phyloP scores from a whole-genome alignment of 164 flowering plant genomes.

The Vitis amurensis region DNA sequence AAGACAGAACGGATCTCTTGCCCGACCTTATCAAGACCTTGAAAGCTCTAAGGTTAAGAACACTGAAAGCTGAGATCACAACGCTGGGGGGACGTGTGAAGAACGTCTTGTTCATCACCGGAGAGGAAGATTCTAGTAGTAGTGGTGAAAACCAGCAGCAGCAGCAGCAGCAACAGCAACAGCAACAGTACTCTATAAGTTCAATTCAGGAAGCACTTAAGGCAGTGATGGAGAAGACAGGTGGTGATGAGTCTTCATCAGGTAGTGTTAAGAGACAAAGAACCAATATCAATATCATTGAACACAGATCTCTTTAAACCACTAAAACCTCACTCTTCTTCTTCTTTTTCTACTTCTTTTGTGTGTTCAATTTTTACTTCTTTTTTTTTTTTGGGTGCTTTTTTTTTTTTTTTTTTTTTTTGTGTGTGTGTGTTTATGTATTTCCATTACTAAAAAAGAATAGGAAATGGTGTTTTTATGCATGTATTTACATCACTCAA shows the following conservation, averaged over 20 bases:
- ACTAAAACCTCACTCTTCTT: neutral
- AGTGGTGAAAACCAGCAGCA: conserved; percentile 12
- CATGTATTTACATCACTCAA: conserved; percentile 5
- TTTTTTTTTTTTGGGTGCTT: conserved; percentile 4
- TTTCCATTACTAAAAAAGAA: conserved; percentile 2
- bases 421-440: conserved; percentile 15
- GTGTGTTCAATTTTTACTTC: neutral
- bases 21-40: conserved; percentile 86
- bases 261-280: conserved; percentile 76
- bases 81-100: conserved; percentile 87
- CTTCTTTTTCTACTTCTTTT: neutral
- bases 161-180: conserved; percentile 18
- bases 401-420: neutral
- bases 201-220: conserved; percentile 76
- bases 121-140: conserved; percentile 44
- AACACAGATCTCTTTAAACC: conserved; percentile 48
- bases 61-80: conserved; percentile 88
- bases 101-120: conserved; percentile 74
- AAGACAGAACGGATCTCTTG: conserved; percentile 82
- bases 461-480: conserved; percentile 9
- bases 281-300: conserved; percentile 51
- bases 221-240: conserved; percentile 71
- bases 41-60: conserved; percentile 68
- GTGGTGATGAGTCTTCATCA: conserved; percentile 58
- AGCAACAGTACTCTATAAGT: conserved; percentile 39